These are phyloP conservation scores for Nephelium lappaceum DNA, from an alignment of 345 rosid species.

Conservation along the genomic window DNA sequence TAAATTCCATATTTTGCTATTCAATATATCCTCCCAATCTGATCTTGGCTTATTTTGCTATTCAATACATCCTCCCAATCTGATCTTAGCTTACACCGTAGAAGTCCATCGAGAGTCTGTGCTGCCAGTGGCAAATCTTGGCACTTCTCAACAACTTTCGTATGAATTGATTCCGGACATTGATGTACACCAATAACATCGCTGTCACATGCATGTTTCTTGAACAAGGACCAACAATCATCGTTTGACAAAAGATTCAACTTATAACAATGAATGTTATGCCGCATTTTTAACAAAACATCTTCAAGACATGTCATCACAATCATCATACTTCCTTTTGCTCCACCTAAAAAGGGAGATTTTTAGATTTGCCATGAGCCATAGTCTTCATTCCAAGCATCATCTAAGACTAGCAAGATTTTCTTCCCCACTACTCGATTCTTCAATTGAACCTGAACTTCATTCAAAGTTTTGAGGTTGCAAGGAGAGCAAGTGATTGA, in stretches of 20 bases:
- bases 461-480: neutral
- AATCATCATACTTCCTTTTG: constrained; percentile 4
- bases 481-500: neutral
- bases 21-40: too few species aligned
- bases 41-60: too few species aligned
- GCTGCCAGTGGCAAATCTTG: constrained; percentile 28
- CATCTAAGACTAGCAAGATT: constrained; percentile 9
- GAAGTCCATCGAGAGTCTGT: constrained; percentile 23
- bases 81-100: neutral
- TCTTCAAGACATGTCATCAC: neutral
- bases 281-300: neutral
- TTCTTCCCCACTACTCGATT: neutral
- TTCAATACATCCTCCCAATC: constrained; percentile 20
- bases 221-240: constrained; percentile 24
- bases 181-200: neutral
- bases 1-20: constrained; percentile 8
- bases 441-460: neutral
- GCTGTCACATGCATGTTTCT: constrained; percentile 11
- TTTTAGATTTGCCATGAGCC: neutral
- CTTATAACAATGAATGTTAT: neutral
- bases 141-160: constrained; percentile 20
- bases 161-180: neutral
- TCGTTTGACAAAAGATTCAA: constrained; percentile 13
- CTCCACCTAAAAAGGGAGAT: constrained; percentile 8
- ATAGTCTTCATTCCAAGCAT: constrained; percentile 10